Conservation (phyloP, 371 early-diverging fungal genomes). For the Dentiscutata heterogama region DNA sequence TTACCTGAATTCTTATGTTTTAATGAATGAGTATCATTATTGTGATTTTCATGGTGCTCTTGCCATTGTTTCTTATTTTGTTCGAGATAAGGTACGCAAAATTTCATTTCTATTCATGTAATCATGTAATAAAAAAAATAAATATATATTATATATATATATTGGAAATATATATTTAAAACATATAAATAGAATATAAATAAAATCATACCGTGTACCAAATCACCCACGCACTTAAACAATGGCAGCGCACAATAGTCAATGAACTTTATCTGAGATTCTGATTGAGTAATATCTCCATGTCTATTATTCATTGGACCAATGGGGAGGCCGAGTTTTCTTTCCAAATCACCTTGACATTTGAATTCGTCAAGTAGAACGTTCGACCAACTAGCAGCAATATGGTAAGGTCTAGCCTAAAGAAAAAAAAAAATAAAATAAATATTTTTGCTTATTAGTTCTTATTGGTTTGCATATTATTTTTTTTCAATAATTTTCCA, state of each 20-base stretch:
- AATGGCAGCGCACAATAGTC: constrained; percentile 73
- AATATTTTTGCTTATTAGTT: too few relatives aligned
- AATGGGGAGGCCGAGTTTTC: constrained; percentile 64
- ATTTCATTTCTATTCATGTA: constrained; percentile 20
- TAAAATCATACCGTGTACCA: constrained; percentile 55
- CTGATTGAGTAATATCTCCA: constrained; percentile 61
- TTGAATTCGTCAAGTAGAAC: constrained; percentile 69
- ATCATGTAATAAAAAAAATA: not conserved
- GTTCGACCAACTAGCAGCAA: constrained; percentile 66
- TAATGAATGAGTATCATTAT: not conserved
- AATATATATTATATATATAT: not conserved
- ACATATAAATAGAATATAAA: not conserved
- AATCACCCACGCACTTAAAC: constrained; percentile 66
- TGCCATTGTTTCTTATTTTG: constrained; percentile 31
- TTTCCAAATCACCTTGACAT: constrained; percentile 74
- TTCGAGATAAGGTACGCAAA: not conserved
- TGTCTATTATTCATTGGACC: constrained; percentile 63
- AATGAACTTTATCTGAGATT: constrained; percentile 78
- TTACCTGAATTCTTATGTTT: not conserved
- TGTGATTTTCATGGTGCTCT: not conserved
- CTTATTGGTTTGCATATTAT: too few relatives aligned
- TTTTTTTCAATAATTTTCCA: too few relatives aligned
- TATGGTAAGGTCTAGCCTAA: constrained; percentile 66
- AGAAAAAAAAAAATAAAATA: too few relatives aligned
- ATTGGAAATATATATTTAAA: not conserved